Conservation (phyloP, 2,329 filamentous ascomycete genomes). For the Aureobasidium sp. region DNA sequence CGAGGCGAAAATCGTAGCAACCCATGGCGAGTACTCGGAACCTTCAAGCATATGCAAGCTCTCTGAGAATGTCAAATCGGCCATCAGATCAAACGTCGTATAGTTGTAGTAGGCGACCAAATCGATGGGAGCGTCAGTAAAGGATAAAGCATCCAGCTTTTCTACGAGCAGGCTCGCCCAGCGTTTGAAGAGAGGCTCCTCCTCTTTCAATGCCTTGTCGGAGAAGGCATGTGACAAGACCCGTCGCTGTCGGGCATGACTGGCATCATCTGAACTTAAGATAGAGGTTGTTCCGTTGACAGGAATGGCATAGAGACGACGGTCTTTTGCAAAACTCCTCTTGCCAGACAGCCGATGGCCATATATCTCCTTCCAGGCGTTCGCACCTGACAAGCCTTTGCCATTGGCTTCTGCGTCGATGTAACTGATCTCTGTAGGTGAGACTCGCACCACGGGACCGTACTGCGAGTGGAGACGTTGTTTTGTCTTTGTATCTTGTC, state of each 20-base stretch:
- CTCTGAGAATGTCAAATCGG: slow-evolving; percentile 23
- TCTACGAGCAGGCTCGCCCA: slow-evolving; percentile 34
- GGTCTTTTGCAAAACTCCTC: slow-evolving; percentile 20
- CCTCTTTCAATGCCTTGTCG: slow-evolving; percentile 30
- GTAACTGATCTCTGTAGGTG: slow-evolving; percentile 41
- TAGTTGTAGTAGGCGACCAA: slow-evolving; percentile 23
- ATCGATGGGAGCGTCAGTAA: slow-evolving; percentile 21
- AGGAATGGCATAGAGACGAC: slow-evolving; percentile 16
- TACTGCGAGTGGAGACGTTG: slow-evolving; percentile 30
- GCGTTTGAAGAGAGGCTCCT: slow-evolving; percentile 30
- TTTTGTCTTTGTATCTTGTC: slow-evolving; percentile 12
- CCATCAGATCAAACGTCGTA: slow-evolving; percentile 22
- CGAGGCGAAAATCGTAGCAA: slow-evolving; percentile 14
- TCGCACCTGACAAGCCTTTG: slow-evolving; percentile 11
- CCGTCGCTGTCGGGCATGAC: slow-evolving; percentile 31
- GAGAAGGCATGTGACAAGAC: slow-evolving; percentile 33
- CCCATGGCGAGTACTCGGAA: slow-evolving; percentile 14
- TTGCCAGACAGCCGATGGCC: slow-evolving; percentile 8
- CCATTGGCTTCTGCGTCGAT: slow-evolving; percentile 21
- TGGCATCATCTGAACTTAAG: slow-evolving; percentile 26
- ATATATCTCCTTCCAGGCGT: slow-evolving; percentile 35
- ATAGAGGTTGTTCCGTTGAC: slow-evolving; percentile 6
- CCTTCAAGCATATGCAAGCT: slow-evolving; percentile 23
- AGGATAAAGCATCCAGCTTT: slow-evolving; percentile 28
- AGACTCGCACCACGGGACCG: slow-evolving; percentile 39